A percentile compares a stretch with the other conserved stretches of the same genome.
These are phyloP conservation scores for Fragilariopsis cylindrus DNA, from an alignment of 108 stramenopile species.

Conservation along the genomic window DNA sequence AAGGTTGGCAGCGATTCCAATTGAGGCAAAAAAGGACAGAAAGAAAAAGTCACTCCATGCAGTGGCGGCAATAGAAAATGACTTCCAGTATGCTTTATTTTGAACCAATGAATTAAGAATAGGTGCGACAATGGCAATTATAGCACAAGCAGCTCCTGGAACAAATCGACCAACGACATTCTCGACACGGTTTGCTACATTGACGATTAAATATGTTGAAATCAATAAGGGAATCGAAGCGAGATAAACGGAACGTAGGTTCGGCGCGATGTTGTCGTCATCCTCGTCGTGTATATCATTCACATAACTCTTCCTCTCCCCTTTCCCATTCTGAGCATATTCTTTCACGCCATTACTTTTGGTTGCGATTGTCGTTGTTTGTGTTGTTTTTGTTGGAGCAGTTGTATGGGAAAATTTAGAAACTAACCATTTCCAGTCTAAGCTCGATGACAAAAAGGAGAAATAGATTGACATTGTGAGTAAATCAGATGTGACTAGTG, in stretches of 20 bases:
- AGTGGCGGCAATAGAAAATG: constrained; percentile 12
- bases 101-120: constrained; percentile 13
- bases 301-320: not conserved
- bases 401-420: constrained; percentile 3
- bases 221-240: constrained; percentile 18
- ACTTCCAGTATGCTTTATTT: not conserved
- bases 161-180: constrained; percentile 26
- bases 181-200: constrained; percentile 27
- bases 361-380: not conserved
- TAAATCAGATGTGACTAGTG: constrained; percentile 77
- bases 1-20: constrained; percentile 63
- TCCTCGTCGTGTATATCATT: not conserved
- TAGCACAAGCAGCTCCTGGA: constrained; percentile 65
- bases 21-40: constrained; percentile 64
- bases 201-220: constrained; percentile 23
- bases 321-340: not conserved
- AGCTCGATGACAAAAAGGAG: constrained; percentile 45
- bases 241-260: not conserved
- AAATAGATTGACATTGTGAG: constrained; percentile 82
- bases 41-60: constrained; percentile 49
- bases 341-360: too few species aligned
- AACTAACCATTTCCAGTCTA: constrained; percentile 40
- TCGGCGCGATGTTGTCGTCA: not conserved
- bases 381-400: not conserved
- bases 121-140: constrained; percentile 53